Percentiles rank a stretch among this genome's conserved stretches.
Evolutionary conservation across 306 rosid genomes (phyloP).

Genomic region (Gleditsia sinensis): DNA sequence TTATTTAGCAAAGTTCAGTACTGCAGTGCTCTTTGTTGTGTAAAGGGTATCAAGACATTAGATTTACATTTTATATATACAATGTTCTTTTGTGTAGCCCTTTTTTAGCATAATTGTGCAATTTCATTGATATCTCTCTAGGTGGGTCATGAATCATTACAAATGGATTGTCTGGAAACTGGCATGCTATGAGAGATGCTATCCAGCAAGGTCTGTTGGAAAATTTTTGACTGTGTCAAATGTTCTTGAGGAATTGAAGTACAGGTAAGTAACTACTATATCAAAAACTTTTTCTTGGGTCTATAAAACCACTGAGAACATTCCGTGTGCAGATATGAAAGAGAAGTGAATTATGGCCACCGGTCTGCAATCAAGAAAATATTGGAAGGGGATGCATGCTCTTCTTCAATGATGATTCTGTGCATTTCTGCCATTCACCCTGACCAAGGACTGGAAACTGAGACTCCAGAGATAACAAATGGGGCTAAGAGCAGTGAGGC

Average conservation of each 20-base stretch:
- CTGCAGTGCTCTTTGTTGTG: slow-evolving; percentile 13
- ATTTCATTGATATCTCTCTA: slow-evolving; percentile 39
- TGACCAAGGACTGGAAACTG: slow-evolving; percentile 44
- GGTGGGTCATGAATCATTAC: slow-evolving; percentile 93
- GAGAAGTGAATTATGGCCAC: slow-evolving; percentile 90
- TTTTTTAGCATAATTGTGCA: slow-evolving; percentile 30
- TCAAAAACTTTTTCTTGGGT: slow-evolving; percentile 24
- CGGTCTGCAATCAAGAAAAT: slow-evolving; percentile 84
- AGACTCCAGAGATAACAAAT: slow-evolving; percentile 16
- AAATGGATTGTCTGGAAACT: slow-evolving; percentile 96
- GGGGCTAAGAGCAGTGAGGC: slow-evolving; percentile 43
- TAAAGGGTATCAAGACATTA: neutral
- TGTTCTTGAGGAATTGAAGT: slow-evolving; percentile 90
- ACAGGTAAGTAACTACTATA: slow-evolving; percentile 58
- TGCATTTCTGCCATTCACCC: slow-evolving; percentile 77
- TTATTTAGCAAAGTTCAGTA: slow-evolving; percentile 7
- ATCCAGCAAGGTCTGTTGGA: slow-evolving; percentile 55
- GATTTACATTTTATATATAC: neutral
- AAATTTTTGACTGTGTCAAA: slow-evolving; percentile 61
- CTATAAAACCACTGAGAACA: slow-evolving; percentile 25
- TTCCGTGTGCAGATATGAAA: slow-evolving; percentile 65
- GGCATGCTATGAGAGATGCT: slow-evolving; percentile 80
- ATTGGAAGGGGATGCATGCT: slow-evolving; percentile 86
- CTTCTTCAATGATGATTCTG: slow-evolving; percentile 74
- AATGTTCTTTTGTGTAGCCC: neutral